A percentile compares a stretch with the other conserved stretches of the same genome.
phyloP scores from a whole-genome alignment of 495 filamentous ascomycete genomes.

The Polyplosphaeria fusca region DNA sequence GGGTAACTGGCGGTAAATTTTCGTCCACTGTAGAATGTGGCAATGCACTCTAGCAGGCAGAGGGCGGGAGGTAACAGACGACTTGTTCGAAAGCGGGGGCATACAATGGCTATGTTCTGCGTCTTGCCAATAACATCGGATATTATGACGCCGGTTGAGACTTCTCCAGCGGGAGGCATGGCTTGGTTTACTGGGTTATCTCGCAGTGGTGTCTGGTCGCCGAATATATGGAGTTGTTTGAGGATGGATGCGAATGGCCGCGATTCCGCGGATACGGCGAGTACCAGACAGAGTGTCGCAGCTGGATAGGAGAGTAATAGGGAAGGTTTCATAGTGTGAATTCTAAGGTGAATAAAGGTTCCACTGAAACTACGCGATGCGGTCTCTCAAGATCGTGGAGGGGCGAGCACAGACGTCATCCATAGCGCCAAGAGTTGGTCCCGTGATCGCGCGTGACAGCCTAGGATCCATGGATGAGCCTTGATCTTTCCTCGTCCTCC shows the following conservation, averaged over 20 bases:
- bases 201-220: slow-evolving; percentile 13
- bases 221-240: slow-evolving; percentile 12
- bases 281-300: slow-evolving; percentile 16
- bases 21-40: too few species aligned
- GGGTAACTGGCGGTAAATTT: too few species aligned
- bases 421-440: slow-evolving; percentile 15
- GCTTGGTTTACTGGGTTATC: slow-evolving; percentile 36
- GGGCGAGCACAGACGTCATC: slow-evolving; percentile 33
- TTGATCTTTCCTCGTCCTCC: not conserved
- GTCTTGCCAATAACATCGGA: slow-evolving; percentile 84
- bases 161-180: slow-evolving; percentile 41
- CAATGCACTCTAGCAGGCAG: too few species aligned
- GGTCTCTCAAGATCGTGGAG: too few species aligned
- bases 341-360: slow-evolving; percentile 1
- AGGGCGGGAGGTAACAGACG: too few species aligned
- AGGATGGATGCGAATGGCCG: slow-evolving; percentile 22
- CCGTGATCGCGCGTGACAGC: slow-evolving; percentile 18
- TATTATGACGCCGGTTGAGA: slow-evolving; percentile 53
- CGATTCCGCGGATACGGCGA: slow-evolving; percentile 23
- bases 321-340: slow-evolving; percentile 26
- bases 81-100: too few species aligned
- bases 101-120: slow-evolving; percentile 75
- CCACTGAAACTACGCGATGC: too few species aligned
- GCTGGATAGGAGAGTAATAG: slow-evolving; percentile 14
- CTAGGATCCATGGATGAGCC: not conserved